Conservation (phyloP, 352 stramenopile species). For the Phytopythium ostracodes region DNA sequence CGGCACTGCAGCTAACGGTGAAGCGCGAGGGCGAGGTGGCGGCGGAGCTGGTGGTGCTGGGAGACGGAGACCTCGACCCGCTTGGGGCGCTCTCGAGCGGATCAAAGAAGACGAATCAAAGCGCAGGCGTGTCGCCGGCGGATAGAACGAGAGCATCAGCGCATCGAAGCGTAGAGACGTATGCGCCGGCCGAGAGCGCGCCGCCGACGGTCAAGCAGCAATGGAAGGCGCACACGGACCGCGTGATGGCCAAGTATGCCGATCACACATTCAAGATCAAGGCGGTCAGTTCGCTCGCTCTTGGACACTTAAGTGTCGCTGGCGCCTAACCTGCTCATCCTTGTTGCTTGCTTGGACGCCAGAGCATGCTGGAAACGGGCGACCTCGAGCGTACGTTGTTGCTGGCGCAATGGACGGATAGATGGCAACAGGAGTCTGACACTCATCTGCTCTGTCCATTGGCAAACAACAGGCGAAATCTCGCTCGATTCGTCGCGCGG, state of each 20-base stretch:
- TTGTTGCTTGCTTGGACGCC: not conserved
- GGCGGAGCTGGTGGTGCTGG: conserved; percentile 52
- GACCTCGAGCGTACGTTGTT: conserved; percentile 56
- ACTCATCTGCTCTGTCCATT: not conserved
- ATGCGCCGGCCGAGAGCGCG: conserved; percentile 1
- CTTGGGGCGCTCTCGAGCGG: conserved; percentile 39
- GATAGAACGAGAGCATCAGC: not conserved
- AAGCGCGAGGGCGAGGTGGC: conserved; percentile 2
- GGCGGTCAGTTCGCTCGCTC: conserved; percentile 25
- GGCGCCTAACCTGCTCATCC: not conserved
- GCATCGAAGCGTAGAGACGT: not conserved
- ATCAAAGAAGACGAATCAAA: conserved; percentile 1
- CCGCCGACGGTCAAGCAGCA: conserved; percentile 42
- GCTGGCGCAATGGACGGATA: no score
- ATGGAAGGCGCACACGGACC: conserved; percentile 70
- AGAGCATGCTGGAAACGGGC: conserved; percentile 73
- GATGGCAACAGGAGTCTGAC: not conserved
- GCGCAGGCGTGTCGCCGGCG: not conserved
- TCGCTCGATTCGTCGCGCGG: not conserved
- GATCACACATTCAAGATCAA: conserved; percentile 76
- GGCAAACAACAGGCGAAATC: not conserved
- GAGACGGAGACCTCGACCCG: conserved; percentile 67
- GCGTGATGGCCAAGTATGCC: conserved; percentile 55
- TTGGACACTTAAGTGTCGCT: not conserved
- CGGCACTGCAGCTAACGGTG: conserved; percentile 5